phyloP scores from a whole-genome alignment of 2,329 filamentous ascomycete species.

The Hypoxylon sp. region DNA sequence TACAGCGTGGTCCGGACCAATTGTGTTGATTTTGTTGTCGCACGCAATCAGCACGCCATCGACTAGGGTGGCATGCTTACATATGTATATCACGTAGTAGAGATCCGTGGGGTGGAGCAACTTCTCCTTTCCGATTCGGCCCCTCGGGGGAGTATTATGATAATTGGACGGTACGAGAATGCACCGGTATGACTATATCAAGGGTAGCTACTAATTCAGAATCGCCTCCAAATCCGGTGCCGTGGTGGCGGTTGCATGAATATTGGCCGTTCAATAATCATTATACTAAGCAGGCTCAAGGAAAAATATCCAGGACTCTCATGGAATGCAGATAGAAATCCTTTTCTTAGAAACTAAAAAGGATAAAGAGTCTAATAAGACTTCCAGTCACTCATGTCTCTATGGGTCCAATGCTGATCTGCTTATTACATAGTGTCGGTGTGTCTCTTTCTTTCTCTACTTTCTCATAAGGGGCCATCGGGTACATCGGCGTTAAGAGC shows the following conservation, averaged over 20 bases:
- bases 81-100: slow-evolving; percentile 28
- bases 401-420: too few relatives aligned
- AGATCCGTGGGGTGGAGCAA: slow-evolving; percentile 33
- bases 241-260: slow-evolving; percentile 17
- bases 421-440: too few relatives aligned
- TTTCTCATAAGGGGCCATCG: too few relatives aligned
- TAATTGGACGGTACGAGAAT: slow-evolving; percentile 17
- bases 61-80: slow-evolving; percentile 42
- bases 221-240: slow-evolving; percentile 38
- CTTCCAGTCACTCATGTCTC: too few relatives aligned
- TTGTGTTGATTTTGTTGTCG: slow-evolving; percentile 37
- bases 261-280: background rate
- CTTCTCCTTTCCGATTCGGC: slow-evolving; percentile 38
- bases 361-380: too few relatives aligned
- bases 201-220: slow-evolving; percentile 23
- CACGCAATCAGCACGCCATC: slow-evolving; percentile 47
- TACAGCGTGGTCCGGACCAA: slow-evolving; percentile 29
- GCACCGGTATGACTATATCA: slow-evolving; percentile 2
- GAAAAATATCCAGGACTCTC: background rate
- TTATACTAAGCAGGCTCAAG: background rate
- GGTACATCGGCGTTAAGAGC: too few relatives aligned
- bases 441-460: too few relatives aligned
- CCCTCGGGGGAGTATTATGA: slow-evolving; percentile 5
- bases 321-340: too few relatives aligned
- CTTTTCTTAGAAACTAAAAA: too few relatives aligned